Evolutionary conservation across 1,139 yeast species (phyloP).

Genomic region (Nakaseomyces glabratus): DNA sequence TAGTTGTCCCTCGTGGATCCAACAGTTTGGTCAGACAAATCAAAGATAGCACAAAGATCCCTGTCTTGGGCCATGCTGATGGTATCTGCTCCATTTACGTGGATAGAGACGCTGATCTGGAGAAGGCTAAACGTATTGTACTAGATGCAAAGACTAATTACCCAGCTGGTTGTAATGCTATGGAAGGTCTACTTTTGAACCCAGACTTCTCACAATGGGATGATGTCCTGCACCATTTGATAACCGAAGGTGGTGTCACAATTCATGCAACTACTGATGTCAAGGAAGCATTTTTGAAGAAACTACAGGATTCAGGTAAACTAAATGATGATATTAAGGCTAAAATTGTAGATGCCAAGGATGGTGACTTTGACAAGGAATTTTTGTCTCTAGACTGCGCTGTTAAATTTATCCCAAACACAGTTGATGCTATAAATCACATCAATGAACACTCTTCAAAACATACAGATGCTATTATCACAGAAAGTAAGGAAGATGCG

Average conservation of each 20-base stretch:
- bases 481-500: constrained; percentile 62
- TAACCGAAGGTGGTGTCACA: constrained; percentile 60
- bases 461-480: constrained; percentile 89
- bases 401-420: constrained; percentile 49
- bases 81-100: constrained; percentile 89
- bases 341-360: constrained; percentile 39
- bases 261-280: constrained; percentile 58
- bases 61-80: constrained; percentile 97
- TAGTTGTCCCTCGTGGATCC: constrained; percentile 96
- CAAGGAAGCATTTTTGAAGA: constrained; percentile 21
- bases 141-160: constrained; percentile 91
- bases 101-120: constrained; percentile 65
- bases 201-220: constrained; percentile 40
- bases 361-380: constrained; percentile 70
- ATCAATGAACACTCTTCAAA: constrained; percentile 89
- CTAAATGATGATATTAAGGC: constrained; percentile 22
- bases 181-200: constrained; percentile 72
- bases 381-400: constrained; percentile 78
- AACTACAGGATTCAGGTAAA: constrained; percentile 21
- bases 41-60: constrained; percentile 81
- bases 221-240: constrained; percentile 38
- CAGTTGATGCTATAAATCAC: constrained; percentile 67
- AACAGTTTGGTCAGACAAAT: constrained; percentile 81
- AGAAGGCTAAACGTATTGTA: constrained; percentile 63
- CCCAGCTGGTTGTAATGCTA: constrained; percentile 98